Evolutionary conservation across 257 asterid genomes (phyloP).

Genomic region (Ehretia macrophylla): DNA sequence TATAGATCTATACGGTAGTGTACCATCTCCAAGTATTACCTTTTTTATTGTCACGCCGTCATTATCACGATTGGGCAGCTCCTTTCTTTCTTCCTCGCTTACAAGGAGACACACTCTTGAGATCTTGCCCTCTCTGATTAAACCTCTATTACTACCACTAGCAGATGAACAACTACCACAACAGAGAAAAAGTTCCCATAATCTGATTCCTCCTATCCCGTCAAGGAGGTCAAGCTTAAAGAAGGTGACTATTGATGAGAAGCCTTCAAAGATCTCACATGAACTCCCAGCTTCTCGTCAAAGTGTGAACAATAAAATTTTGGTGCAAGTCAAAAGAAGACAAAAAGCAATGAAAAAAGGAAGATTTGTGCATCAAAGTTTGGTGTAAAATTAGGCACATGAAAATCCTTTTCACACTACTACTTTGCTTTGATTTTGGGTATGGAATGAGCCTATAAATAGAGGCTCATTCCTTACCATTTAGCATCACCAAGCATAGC

Average conservation of each 20-base stretch:
- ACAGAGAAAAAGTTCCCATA: conserved; percentile 57
- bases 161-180: conserved; percentile 44
- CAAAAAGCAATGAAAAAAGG: no score
- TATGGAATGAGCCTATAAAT: no score
- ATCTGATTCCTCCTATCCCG: conserved; percentile 58
- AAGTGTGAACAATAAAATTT: no score
- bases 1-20: conserved; percentile 79
- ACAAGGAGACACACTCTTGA: conserved; percentile 77
- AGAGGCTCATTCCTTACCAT: no score
- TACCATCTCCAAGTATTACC: conserved; percentile 79
- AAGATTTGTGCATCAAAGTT: no score
- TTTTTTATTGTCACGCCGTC: conserved; percentile 76
- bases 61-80: conserved; percentile 60
- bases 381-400: no score
- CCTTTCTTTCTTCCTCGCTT: conserved; percentile 66
- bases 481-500: no score
- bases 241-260: conserved; percentile 42
- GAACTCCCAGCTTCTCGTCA: conserved; percentile 51
- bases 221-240: conserved; percentile 45
- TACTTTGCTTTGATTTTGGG: no score
- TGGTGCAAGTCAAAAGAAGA: no score
- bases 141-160: conserved; percentile 55
- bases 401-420: no score
- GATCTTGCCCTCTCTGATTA: conserved; percentile 57
- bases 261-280: conserved; percentile 46